These are phyloP conservation scores for Aphanomyces cochlioides DNA, from an alignment of 352 stramenopile species.

Conservation along the genomic window DNA sequence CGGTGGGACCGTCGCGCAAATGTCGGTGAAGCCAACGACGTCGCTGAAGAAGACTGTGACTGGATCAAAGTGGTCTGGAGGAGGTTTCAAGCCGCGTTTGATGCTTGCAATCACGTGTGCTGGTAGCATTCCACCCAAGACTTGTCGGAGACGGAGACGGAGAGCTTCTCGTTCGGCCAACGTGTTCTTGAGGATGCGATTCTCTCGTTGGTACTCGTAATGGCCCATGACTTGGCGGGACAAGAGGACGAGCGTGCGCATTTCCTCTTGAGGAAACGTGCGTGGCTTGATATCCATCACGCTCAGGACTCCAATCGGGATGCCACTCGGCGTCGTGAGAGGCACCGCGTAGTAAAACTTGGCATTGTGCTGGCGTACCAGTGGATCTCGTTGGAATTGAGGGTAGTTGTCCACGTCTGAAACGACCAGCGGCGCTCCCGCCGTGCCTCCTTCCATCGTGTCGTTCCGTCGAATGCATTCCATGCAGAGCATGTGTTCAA, in stretches of 20 bases:
- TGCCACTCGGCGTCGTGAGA: background rate
- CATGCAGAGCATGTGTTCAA: background rate
- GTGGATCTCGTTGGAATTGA: background rate
- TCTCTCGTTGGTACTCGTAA: background rate
- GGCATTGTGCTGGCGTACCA: background rate
- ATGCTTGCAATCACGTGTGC: background rate
- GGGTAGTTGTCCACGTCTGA: background rate
- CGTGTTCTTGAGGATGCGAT: background rate
- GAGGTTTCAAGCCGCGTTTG: background rate
- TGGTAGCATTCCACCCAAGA: background rate
- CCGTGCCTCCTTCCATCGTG: background rate
- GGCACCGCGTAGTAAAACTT: background rate
- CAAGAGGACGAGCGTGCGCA: background rate
- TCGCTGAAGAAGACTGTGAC: background rate
- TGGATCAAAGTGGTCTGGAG: background rate
- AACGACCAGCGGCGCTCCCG: conserved; percentile 2
- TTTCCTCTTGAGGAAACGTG: background rate
- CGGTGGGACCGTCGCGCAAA: background rate
- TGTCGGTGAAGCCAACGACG: background rate
- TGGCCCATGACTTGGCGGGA: background rate
- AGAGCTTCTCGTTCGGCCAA: background rate
- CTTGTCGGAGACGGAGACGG: background rate
- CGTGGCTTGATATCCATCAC: background rate
- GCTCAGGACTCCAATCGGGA: background rate
- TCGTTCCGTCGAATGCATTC: background rate